phyloP scores from a whole-genome alignment of 2,329 filamentous ascomycete species.

The Fusarium setosum region DNA sequence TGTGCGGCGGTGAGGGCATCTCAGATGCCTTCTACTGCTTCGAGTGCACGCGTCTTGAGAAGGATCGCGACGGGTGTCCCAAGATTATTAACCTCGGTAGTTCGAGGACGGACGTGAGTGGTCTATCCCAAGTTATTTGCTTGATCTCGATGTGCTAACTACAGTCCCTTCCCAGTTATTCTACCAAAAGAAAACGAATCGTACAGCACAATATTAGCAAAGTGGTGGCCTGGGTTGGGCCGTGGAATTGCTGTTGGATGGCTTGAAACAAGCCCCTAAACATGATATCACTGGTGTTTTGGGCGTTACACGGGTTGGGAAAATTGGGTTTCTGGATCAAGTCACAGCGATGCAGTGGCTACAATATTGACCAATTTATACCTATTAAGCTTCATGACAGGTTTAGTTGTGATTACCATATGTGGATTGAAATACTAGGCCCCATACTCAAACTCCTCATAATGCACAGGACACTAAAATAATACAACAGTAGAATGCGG shows the following conservation, averaged over 20 bases:
- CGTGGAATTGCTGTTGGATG: slow-evolving; percentile 22
- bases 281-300: slow-evolving; percentile 38
- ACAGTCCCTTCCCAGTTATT: slow-evolving; percentile 59
- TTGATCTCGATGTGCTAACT: slow-evolving; percentile 29
- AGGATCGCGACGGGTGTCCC: slow-evolving; percentile 96
- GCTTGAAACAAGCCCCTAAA: slow-evolving; percentile 24
- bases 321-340: slow-evolving; percentile 20
- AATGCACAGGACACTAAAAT: slow-evolving; percentile 41
- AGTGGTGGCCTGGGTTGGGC: slow-evolving; percentile 62
- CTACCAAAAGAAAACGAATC: slow-evolving; percentile 76
- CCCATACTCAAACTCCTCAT: slow-evolving; percentile 44
- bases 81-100: slow-evolving; percentile 99
- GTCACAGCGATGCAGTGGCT: slow-evolving; percentile 24
- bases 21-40: slow-evolving; percentile 99
- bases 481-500: slow-evolving; percentile 36
- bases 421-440: slow-evolving; percentile 23
- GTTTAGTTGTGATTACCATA: slow-evolving; percentile 28
- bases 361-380: slow-evolving; percentile 20
- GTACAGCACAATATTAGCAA: slow-evolving; percentile 65
- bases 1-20: slow-evolving; percentile 98
- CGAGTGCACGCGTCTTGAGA: slow-evolving; percentile 96
- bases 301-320: slow-evolving; percentile 28
- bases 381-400: slow-evolving; percentile 8
- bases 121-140: not conserved
- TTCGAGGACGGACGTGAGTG: slow-evolving; percentile 88